Evolutionary conservation across 2,329 filamentous ascomycete species (phyloP).

Genomic region (Coniochaeta sp.): DNA sequence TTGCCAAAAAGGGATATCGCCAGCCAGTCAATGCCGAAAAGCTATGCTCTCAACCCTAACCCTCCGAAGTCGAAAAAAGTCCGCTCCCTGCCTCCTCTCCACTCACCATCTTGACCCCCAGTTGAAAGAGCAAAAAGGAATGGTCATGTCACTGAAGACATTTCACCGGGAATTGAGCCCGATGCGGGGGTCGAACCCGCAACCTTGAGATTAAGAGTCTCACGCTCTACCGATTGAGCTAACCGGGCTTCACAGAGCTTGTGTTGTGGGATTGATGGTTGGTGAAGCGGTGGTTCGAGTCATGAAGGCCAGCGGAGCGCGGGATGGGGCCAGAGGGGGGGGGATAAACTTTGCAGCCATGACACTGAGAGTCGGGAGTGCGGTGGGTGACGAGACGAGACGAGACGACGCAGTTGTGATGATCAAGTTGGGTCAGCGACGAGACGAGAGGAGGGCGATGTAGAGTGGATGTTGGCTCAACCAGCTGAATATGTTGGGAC

Average conservation of each 20-base stretch:
- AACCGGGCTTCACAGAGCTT: slow-evolving; percentile 40
- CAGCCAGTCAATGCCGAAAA: too few relatives aligned
- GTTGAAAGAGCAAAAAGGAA: background rate
- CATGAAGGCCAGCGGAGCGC: background rate
- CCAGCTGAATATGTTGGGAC: background rate
- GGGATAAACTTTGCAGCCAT: background rate
- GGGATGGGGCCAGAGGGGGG: background rate
- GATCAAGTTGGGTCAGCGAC: background rate
- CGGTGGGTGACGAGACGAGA: too few relatives aligned
- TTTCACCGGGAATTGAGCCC: slow-evolving; percentile 34
- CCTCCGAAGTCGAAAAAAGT: too few relatives aligned
- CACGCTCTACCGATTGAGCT: slow-evolving; percentile 69
- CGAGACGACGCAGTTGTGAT: too few relatives aligned
- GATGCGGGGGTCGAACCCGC: slow-evolving; percentile 38
- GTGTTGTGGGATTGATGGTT: background rate
- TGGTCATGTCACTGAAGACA: background rate
- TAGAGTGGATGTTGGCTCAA: background rate
- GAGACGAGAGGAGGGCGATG: background rate
- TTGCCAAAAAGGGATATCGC: too few relatives aligned
- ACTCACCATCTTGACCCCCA: too few relatives aligned
- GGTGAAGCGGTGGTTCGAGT: background rate
- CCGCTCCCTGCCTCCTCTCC: too few relatives aligned
- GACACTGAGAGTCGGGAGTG: too few relatives aligned
- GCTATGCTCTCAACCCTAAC: too few relatives aligned
- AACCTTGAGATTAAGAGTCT: slow-evolving; percentile 52